Percentiles rank a stretch among this genome's conserved stretches.
Evolutionary conservation across 208 protist genomes (phyloP).

Genomic region (Acanthamoeba divionensis): DNA sequence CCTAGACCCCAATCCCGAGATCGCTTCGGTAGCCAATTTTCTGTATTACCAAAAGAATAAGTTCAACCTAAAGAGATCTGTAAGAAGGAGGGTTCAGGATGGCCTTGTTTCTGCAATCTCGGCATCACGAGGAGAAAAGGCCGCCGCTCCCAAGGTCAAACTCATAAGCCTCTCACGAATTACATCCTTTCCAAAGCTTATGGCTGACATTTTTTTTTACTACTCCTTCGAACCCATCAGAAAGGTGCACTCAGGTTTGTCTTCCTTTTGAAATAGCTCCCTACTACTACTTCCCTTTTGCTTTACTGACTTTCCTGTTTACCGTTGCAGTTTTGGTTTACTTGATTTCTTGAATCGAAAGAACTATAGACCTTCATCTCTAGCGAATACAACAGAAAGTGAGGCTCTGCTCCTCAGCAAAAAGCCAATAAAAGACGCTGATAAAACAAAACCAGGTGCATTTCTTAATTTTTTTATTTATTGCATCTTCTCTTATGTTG

Average conservation of each 20-base stretch:
- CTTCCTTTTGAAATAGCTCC: background rate
- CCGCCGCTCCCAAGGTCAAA: background rate
- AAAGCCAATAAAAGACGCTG: background rate
- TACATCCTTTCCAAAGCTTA: too few species aligned
- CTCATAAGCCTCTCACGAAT: background rate
- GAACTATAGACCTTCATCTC: background rate
- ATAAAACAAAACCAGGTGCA: conserved; percentile 3
- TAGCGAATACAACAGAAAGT: background rate
- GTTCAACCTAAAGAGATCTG: conserved; percentile 7
- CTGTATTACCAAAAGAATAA: conserved; percentile 33
- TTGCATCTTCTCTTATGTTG: too few species aligned
- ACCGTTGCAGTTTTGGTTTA: background rate
- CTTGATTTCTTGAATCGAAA: conserved; percentile 24
- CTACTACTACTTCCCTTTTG: background rate
- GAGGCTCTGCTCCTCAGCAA: background rate
- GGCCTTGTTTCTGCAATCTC: background rate
- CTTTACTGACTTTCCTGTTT: background rate
- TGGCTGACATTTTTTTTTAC: too few species aligned
- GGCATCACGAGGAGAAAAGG: background rate
- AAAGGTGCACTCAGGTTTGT: conserved; percentile 19
- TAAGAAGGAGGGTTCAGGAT: background rate
- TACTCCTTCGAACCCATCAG: too few species aligned
- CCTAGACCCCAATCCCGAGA: background rate
- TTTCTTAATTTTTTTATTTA: too few species aligned
- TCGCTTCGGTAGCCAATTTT: background rate